Base-by-base conservation (phyloP, 768 basidiomycete genomes). In the Lentinula lateritia region DNA sequence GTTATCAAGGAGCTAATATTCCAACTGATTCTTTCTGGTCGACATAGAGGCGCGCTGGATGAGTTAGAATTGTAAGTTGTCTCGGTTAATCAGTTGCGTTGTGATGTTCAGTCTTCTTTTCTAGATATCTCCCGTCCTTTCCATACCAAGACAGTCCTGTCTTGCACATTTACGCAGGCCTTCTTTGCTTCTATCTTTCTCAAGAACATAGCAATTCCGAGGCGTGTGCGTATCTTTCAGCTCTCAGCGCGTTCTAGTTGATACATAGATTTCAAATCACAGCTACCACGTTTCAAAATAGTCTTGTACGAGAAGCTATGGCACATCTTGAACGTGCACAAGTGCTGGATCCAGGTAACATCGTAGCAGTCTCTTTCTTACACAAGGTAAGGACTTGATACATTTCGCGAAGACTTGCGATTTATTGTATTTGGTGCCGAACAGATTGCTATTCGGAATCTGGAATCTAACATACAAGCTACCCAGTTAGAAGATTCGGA, bases 61-160 rank as follows among this genome's bases (percentile, higher is more conserved):
- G 92, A 97, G 69, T 75, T 96, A 12, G 92, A 95, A 69, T 79
- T 95, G 92, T 94, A 73, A 65, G 83, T 73, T 16, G 48, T 53
- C 32, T n/a, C 23, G 38, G 38, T 45, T 42, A 45, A 15, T 34
- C 43, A 46, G 42, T 45, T 56, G 5, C 13, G 20, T n/a, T 28
- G 13, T 16, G 9, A 28, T 48, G 59, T 52, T n/a, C 50, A 50
- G 18, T 64, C n/a, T 63, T 23, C 54, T 50, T 50, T 54, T 62
- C 7, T 64, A 93, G 93, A 28, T 95, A 92, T 70, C 80, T 96
- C 5, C 91, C 93, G 1, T 89, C 92, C 2, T 89, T 90, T 70
- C 95, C 95, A 2, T 96, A 87, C 75, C 88, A 87, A 68, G 89
- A 93, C 65, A 91, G 92, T 64, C 81, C 89, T 1, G 74, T 86